These are phyloP conservation scores for Vicia sativa DNA, from an alignment of 306 rosid species.

Conservation along the genomic window DNA sequence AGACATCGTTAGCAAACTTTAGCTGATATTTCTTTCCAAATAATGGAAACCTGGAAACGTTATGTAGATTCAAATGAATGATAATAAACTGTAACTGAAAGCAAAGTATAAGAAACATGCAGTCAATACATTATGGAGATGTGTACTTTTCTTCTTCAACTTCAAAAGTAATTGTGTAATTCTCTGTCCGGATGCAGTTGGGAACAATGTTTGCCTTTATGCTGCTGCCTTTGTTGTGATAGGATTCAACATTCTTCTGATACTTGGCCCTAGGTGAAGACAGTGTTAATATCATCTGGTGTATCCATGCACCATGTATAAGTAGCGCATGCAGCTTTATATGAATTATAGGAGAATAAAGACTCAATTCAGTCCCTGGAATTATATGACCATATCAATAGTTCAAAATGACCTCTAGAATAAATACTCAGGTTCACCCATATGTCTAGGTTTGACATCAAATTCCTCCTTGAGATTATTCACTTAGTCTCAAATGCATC, in stretches of 20 bases:
- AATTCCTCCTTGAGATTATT: background rate
- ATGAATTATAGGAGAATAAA: slow-evolving; percentile 6
- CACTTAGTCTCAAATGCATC: background rate
- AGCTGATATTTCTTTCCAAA: slow-evolving; percentile 96
- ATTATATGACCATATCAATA: background rate
- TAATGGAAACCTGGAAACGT: slow-evolving; percentile 77
- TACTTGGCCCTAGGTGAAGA: slow-evolving; percentile 78
- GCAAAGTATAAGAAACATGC: slow-evolving; percentile 31
- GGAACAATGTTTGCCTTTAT: slow-evolving; percentile 98
- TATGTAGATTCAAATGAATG: slow-evolving; percentile 34
- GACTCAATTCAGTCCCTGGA: background rate
- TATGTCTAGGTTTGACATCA: background rate
- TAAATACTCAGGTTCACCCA: too few species aligned
- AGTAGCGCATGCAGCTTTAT: slow-evolving; percentile 26
- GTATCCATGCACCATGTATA: background rate
- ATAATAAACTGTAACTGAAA: slow-evolving; percentile 19
- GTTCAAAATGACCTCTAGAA: too few species aligned
- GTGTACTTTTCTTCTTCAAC: slow-evolving; percentile 96
- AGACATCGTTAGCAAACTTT: slow-evolving; percentile 72
- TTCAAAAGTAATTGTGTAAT: slow-evolving; percentile 92
- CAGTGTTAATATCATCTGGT: slow-evolving; percentile 33
- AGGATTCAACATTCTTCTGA: slow-evolving; percentile 98
- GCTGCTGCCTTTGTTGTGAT: slow-evolving; percentile 81
- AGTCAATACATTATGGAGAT: slow-evolving; percentile 29
- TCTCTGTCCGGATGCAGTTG: slow-evolving; percentile 96